Base-by-base conservation (phyloP, 371 early-diverging fungal species). In the Chytridium lagenaria region DNA sequence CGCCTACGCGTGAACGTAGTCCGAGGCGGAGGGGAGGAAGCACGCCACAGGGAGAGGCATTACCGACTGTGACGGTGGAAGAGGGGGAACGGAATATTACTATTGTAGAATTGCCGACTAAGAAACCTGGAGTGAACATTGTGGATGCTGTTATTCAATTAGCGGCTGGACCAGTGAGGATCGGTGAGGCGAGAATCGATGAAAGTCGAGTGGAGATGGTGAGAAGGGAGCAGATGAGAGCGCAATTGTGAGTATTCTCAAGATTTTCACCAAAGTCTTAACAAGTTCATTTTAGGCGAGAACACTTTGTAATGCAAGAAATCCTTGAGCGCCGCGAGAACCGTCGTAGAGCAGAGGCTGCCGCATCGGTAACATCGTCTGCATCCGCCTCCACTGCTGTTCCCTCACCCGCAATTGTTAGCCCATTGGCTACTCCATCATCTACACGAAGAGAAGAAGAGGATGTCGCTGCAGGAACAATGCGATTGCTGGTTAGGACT, bases 161-260 rank as follows among this genome's bases (percentile, higher is more conserved):
- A 34, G 7, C 26, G 30, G 3, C 34, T 15, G 61, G 61, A 34
- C 61, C 61, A 34, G 61, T 61, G 3, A 61, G 61, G 61, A 61
- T 61, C 34, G 61, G 61, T 7, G 61, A 61, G 36, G 61, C 31
- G 34, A 61, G 36, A 23, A 34, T 61, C 7, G 61, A 28, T 61
- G 61, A 61, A 34, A 61, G 61, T 7, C 10, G 36, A 16, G 30
- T 61, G 30, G 61, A 61, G 36, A 30, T 3, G 61, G 61, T 61
- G 3, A 30, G 61, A 34, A 61, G 30, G 61, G 61, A 61, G 36
- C n/a, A 61, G 36, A 37, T 61, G 61, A 61, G 61, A 37, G 61
- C 34, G 36, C 36, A 61, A 7, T 5, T 61, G 61, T 61, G 61
- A 61, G 61, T 61, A 26, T 55, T 19, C 26, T 55, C 19, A 19